Evolutionary conservation across 805 yeast species (phyloP).

Genomic region (Wickerhamiella nectarea): DNA sequence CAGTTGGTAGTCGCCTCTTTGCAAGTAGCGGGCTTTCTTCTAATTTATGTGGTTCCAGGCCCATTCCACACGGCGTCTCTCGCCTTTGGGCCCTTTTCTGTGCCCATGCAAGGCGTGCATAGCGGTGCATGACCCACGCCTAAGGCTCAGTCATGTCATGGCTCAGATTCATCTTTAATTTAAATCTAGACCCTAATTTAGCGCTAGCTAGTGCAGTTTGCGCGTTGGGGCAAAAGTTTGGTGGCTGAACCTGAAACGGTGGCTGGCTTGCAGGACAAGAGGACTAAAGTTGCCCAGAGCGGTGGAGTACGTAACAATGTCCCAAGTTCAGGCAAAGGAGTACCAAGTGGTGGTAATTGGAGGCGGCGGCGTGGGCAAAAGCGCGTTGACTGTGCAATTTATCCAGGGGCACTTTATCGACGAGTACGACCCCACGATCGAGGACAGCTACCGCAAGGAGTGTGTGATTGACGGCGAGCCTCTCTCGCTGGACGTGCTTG

Average conservation of each 20-base stretch:
- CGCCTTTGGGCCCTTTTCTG: too few relatives aligned
- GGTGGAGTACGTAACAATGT: slow-evolving; percentile 5
- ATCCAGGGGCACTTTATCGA: slow-evolving; percentile 92
- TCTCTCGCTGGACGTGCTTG: slow-evolving; percentile 73
- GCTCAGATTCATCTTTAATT: too few relatives aligned
- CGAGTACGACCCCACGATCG: slow-evolving; percentile 97
- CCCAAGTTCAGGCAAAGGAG: slow-evolving; percentile 33
- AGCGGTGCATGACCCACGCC: too few relatives aligned
- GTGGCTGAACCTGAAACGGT: slow-evolving; percentile 1
- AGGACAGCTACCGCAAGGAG: slow-evolving; percentile 60
- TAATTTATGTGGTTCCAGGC: too few relatives aligned
- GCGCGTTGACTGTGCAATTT: slow-evolving; percentile 88
- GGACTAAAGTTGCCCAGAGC: neutral
- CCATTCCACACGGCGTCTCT: too few relatives aligned
- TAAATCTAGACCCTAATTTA: too few relatives aligned
- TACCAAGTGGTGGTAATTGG: slow-evolving; percentile 93
- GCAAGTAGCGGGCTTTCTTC: neutral
- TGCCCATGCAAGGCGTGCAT: too few relatives aligned
- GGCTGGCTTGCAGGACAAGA: neutral
- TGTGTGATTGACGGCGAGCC: slow-evolving; percentile 71
- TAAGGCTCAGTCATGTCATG: too few relatives aligned
- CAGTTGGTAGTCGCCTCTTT: too few relatives aligned
- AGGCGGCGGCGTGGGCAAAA: slow-evolving; percentile 98
- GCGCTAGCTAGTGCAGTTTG: too few relatives aligned
- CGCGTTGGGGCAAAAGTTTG: too few relatives aligned